phyloP scores from a whole-genome alignment of 192 early-diverging fungal species.

The Tieghemiomyces parasiticus region DNA sequence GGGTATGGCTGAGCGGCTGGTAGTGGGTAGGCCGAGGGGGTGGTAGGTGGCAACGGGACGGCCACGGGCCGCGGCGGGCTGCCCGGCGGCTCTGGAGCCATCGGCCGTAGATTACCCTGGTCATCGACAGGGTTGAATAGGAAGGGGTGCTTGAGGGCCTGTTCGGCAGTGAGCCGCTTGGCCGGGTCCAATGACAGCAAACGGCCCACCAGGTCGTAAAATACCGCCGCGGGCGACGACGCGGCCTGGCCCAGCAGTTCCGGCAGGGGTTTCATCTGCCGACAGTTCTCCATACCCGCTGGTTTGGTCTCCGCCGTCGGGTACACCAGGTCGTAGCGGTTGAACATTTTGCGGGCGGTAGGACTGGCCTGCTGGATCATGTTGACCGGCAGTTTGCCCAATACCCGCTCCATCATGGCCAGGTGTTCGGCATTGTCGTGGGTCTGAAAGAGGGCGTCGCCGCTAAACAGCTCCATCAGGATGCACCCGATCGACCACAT shows the following conservation, averaged over 20 bases:
- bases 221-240: constrained; percentile 28
- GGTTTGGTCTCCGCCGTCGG: constrained; percentile 23
- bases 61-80: background rate
- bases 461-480: constrained; percentile 86
- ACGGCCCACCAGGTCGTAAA: constrained; percentile 54
- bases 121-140: constrained; percentile 44
- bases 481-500: constrained; percentile 98
- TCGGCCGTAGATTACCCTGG: constrained; percentile 15
- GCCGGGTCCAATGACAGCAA: constrained; percentile 69
- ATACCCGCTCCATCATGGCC: constrained; percentile 87
- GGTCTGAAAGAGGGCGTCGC: constrained; percentile 93
- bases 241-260: constrained; percentile 29
- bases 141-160: constrained; percentile 77
- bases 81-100: too few relatives aligned
- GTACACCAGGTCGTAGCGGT: constrained; percentile 19
- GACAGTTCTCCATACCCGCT: constrained; percentile 22
- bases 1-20: background rate
- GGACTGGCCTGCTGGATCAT: constrained; percentile 32
- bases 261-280: constrained; percentile 22
- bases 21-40: background rate
- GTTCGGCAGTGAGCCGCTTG: constrained; percentile 60
- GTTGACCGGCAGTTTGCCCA: constrained; percentile 59
- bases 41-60: background rate
- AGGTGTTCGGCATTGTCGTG: constrained; percentile 95
- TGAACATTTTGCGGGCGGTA: constrained; percentile 24